Evolutionary conservation across 1,139 yeast species (phyloP), one percentile per base, ranked within the genome.

Genomic region (Maudiozyma humilis): DNA sequence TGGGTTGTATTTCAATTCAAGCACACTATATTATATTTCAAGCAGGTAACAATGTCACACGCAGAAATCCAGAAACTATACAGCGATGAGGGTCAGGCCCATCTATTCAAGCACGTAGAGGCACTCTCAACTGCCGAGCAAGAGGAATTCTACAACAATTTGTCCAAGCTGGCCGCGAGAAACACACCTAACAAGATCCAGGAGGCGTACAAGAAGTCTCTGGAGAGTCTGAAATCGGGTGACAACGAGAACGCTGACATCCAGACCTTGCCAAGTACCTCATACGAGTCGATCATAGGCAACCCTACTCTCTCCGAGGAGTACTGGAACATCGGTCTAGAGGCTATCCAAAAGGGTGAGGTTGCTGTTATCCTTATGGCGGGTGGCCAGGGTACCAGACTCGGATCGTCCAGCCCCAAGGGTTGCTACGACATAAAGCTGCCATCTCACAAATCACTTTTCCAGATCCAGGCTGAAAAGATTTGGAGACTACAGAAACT

Each of bases 321-420:
- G 16, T 89, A 95, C 88, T 57, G 62, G 29, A 53, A 65, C 1
- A 47, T 66, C 15, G 99, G 99, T 13, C 65, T 82, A 37, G 68
- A 76, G 32, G 83, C 93, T 33, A 82, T 91, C 48, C 66, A 76
- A 27, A 62, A 69, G 23, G 82, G 82, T 52, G 77, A 83, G 57
- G 97, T 89, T 17, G 98, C 88, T 20, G 91, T 91, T 7, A 72
- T 91, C 38, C 72, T 91, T 46, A 81, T 91, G 83, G 96, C 98
- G 10, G 99, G 98, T 46, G 99, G 99, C 44, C 98, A 91, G 65
- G 99, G 98, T 27, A 83, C 97, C 3, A 74, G 99, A 51, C 71
- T 91, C 46, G 98, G 98, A 1, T 86, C 96, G 1, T 68, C 78
- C 14, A 79, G 70, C 29, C 99, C 99, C 36, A 91, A 91, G 66